Evolutionary conservation across 352 stramenopile species (phyloP).

Genomic region (Phytophthora constricta): DNA sequence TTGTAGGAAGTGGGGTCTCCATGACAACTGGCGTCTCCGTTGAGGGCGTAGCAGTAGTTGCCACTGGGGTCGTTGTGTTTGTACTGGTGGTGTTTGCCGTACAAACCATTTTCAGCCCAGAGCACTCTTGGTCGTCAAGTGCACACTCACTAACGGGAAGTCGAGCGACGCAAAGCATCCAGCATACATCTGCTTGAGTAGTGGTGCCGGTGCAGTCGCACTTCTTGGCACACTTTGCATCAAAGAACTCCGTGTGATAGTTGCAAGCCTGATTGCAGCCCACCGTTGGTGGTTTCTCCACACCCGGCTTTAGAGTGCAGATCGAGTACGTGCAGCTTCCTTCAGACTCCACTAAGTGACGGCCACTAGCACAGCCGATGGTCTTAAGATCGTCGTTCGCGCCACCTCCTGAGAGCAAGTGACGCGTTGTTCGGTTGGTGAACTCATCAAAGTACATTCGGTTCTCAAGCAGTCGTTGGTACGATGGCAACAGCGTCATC

Average conservation of each 20-base stretch:
- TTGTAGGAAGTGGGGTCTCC: not conserved
- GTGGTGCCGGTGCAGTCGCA: conserved; percentile 48
- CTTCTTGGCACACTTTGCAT: conserved; percentile 46
- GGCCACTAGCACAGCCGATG: conserved; percentile 50
- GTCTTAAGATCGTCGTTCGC: conserved; percentile 37
- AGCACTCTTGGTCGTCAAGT: conserved; percentile 44
- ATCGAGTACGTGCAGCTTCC: conserved; percentile 41
- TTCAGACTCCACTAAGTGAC: conserved; percentile 46
- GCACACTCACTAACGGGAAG: conserved; percentile 34
- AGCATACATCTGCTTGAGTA: conserved; percentile 46
- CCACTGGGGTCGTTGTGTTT: conserved; percentile 3
- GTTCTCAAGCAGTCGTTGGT: conserved; percentile 47
- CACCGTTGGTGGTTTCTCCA: conserved; percentile 32
- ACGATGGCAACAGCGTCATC: conserved; percentile 60
- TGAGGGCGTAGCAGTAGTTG: conserved; percentile 4
- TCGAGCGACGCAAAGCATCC: conserved; percentile 59
- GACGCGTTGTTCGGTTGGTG: conserved; percentile 46
- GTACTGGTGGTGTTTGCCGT: conserved; percentile 16
- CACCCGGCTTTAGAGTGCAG: conserved; percentile 41
- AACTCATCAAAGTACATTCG: conserved; percentile 45
- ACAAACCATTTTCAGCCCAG: conserved; percentile 43
- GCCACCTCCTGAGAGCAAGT: conserved; percentile 28
- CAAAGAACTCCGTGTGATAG: conserved; percentile 40
- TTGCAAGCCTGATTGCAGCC: conserved; percentile 52
- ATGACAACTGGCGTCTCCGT: not conserved